phyloP scores from a whole-genome alignment of 805 yeast species.

The Nakazawaea wyomingensis region DNA sequence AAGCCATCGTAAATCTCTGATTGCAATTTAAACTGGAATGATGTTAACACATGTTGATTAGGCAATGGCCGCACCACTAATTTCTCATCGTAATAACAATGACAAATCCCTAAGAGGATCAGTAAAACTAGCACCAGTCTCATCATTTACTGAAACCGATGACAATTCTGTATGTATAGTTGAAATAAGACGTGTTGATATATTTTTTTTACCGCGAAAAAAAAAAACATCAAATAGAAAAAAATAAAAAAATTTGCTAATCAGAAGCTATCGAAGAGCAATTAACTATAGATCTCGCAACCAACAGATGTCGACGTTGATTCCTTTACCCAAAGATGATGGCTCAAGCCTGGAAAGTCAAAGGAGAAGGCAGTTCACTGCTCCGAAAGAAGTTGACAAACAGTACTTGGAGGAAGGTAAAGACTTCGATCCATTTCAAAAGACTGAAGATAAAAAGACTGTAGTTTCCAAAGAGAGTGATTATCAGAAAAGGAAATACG shows the following conservation, averaged over 20 bases:
- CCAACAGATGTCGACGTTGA: constrained; percentile 5
- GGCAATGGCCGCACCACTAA: constrained; percentile 66
- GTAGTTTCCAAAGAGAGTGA: constrained; percentile 36
- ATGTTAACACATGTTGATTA: constrained; percentile 61
- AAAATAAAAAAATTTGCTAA: background rate
- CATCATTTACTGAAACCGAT: background rate
- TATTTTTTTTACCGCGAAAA: background rate
- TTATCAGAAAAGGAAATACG: constrained; percentile 38
- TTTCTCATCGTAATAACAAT: constrained; percentile 45
- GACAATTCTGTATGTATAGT: too few relatives aligned
- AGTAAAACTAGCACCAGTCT: background rate
- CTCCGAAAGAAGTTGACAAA: constrained; percentile 14
- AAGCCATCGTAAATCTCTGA: constrained; percentile 36
- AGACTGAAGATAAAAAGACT: constrained; percentile 22
- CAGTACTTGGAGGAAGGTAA: constrained; percentile 19
- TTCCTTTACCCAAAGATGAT: constrained; percentile 11
- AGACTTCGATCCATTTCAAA: constrained; percentile 18
- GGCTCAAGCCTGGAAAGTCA: background rate
- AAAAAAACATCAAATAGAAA: background rate
- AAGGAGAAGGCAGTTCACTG: constrained; percentile 14
- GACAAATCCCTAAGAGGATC: background rate
- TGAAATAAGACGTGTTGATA: too few relatives aligned
- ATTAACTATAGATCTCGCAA: too few relatives aligned
- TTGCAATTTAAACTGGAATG: constrained; percentile 62
- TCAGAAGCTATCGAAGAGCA: too few relatives aligned